Conservation (phyloP, 495 filamentous ascomycete species). For the Trichodelitschia bisporula region DNA sequence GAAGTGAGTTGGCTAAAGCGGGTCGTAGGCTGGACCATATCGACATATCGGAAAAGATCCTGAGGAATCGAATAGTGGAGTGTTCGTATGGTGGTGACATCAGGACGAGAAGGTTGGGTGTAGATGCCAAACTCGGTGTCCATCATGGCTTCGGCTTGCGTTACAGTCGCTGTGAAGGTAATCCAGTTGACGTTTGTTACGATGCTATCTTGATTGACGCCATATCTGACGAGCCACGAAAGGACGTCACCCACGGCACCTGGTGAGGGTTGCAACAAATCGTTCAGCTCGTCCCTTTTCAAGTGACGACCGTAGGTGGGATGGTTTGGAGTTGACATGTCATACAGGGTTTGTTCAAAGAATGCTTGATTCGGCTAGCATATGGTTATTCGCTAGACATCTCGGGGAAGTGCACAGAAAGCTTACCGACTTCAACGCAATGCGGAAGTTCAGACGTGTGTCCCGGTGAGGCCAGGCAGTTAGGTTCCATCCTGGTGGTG, state of each 20-base stretch:
- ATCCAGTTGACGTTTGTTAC: conserved; percentile 14
- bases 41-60: conserved; percentile 23
- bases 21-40: conserved; percentile 34
- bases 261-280: conserved; percentile 9
- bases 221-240: conserved; percentile 11
- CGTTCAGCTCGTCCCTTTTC: conserved; percentile 22
- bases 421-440: not conserved
- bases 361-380: conserved; percentile 24
- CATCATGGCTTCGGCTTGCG: conserved; percentile 13
- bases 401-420: not conserved
- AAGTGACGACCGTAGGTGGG: conserved; percentile 37
- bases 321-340: conserved; percentile 37
- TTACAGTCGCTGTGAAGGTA: conserved; percentile 13
- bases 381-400: conserved; percentile 5
- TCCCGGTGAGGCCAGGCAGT: no score
- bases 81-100: conserved; percentile 20
- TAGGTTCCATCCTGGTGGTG: not conserved
- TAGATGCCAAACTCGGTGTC: conserved; percentile 14
- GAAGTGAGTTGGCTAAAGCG: conserved; percentile 25
- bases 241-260: conserved; percentile 9
- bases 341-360: conserved; percentile 34
- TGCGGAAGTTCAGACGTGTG: no score
- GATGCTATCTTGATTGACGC: conserved; percentile 8
- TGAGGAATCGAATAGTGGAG: conserved; percentile 40
- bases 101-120: conserved; percentile 5